Evolutionary conservation across 345 rosid species (phyloP), one percentile per base, ranked within the genome.

Genomic region (Streptanthus diversifolius): DNA sequence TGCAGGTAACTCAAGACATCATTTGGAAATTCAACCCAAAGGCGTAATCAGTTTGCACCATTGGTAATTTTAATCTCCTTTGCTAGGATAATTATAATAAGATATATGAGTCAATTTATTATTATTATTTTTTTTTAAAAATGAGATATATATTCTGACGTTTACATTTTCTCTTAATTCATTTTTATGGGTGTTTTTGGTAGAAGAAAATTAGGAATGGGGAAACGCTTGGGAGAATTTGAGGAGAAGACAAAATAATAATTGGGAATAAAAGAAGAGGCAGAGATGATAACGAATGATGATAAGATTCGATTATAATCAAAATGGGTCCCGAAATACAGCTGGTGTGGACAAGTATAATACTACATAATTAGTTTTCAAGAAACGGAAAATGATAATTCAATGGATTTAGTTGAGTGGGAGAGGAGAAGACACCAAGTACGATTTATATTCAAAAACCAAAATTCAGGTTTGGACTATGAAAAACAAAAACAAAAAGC

Each of bases 281-380:
- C n/a, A 30, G 33, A 21, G 8, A 21, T 40, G 74, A 75, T 41
- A 51, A 36, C 12, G 77, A 54, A 53, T 60, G 78, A 58, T 47
- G 78, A 66, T 74, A 74, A 67, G 78, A 74, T 74, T 74, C 78
- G 78, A 59, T 58, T 59, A 57, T 17, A 30, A 74, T 11, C 12
- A 35, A 30, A 51, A 39, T 15, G 73, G 78, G 78, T 1, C 78
- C 69, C 68, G 13, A 67, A 49, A 48, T 1, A 67, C 78, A 74
- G 53, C 68, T 74, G 68, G 68, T 55, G 64, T 5, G n/a, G 54
- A 56, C 39, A 39, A 25, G 39, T 53, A 32, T n/a, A 43, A 65
- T 40, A 7, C 5, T 24, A 49, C 27, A 19, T 48, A 35, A 27
- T 11, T 54, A 9, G 52, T 33, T 27, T 56, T 49, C 17, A 49